Evolutionary conservation across 306 rosid species (phyloP).

Genomic region (Elaeagnus macrophylla): DNA sequence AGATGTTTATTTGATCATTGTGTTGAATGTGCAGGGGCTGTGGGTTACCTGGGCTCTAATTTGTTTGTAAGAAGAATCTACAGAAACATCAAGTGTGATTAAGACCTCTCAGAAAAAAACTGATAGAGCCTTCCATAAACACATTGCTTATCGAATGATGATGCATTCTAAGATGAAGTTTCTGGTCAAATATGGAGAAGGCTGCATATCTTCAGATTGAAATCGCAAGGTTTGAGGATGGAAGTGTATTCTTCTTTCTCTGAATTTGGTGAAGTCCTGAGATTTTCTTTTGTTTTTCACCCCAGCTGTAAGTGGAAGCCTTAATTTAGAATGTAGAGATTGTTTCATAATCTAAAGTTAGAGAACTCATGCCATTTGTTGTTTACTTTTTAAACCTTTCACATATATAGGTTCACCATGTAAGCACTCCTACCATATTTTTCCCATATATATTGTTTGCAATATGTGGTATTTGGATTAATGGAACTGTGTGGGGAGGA

Average conservation of each 20-base stretch:
- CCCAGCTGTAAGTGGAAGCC: constrained; percentile 67
- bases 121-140: constrained; percentile 32
- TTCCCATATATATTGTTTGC: constrained; percentile 19
- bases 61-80: constrained; percentile 98
- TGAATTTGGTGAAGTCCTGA: constrained; percentile 52
- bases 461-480: constrained; percentile 17
- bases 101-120: constrained; percentile 34
- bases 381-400: constrained; percentile 28
- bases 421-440: constrained; percentile 27
- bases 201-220: constrained; percentile 32
- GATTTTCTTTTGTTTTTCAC: constrained; percentile 29
- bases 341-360: constrained; percentile 47
- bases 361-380: constrained; percentile 29
- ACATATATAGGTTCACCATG: constrained; percentile 38
- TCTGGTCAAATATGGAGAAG: constrained; percentile 32
- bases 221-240: constrained; percentile 45
- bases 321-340: constrained; percentile 64
- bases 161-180: constrained; percentile 36
- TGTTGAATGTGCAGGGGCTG: constrained; percentile 65
- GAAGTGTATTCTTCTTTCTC: constrained; percentile 52
- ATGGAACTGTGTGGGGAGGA: constrained; percentile 32
- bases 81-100: constrained; percentile 97
- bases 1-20: constrained; percentile 1
- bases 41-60: constrained; percentile 91
- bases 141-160: constrained; percentile 17